Conservation (phyloP, 495 filamentous ascomycete genomes). For the Parathielavia appendiculata region DNA sequence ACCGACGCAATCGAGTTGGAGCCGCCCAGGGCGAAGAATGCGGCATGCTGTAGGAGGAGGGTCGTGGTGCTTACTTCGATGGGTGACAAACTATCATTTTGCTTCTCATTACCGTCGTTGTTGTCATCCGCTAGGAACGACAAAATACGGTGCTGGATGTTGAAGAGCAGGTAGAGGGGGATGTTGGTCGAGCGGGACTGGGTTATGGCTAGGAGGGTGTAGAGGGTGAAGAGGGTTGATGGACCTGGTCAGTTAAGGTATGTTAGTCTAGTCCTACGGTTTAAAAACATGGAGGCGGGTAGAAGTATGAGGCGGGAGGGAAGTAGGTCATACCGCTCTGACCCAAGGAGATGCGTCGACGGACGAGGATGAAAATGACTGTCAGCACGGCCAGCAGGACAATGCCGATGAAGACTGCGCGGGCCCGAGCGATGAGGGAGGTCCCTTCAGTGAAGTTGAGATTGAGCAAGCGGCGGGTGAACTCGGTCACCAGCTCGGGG, state of each 20-base stretch:
- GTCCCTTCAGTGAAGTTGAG: constrained; percentile 41
- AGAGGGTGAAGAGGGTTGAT: constrained; percentile 56
- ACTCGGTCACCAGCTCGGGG: constrained; percentile 66
- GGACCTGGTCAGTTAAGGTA: constrained; percentile 28
- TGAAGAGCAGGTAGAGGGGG: constrained; percentile 74
- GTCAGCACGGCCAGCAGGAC: constrained; percentile 37
- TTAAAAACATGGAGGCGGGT: no score
- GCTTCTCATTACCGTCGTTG: not conserved
- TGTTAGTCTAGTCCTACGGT: not conserved
- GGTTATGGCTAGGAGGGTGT: constrained; percentile 76
- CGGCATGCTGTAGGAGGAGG: constrained; percentile 63
- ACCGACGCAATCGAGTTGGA: constrained; percentile 89
- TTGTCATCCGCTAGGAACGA: constrained; percentile 13
- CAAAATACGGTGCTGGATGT: constrained; percentile 52
- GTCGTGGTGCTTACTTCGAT: constrained; percentile 58
- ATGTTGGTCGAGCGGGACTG: constrained; percentile 79
- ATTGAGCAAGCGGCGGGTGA: constrained; percentile 41
- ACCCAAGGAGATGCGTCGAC: constrained; percentile 21
- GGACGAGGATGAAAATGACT: constrained; percentile 26
- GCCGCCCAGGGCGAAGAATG: constrained; percentile 88
- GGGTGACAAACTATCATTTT: constrained; percentile 31
- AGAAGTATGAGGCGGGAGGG: constrained; percentile 41
- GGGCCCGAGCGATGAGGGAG: constrained; percentile 47
- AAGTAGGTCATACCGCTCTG: constrained; percentile 24
- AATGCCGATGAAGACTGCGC: constrained; percentile 52